Conservation (phyloP, 805 yeast species). For the Sugiyamaella qingdaonensis region DNA sequence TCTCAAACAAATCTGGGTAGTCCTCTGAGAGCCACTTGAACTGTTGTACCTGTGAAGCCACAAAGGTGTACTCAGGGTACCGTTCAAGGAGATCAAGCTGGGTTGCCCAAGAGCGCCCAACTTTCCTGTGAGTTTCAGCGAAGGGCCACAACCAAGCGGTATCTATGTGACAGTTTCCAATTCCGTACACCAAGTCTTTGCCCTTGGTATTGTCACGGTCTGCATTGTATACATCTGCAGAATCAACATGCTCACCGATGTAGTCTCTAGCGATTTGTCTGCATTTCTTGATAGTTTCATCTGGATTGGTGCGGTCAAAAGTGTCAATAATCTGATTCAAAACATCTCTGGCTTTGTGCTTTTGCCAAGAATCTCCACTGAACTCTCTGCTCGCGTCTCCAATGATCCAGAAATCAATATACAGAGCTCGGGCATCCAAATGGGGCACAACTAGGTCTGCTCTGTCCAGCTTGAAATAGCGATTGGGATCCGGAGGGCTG, state of each 20-base stretch:
- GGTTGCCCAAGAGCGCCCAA: constrained; percentile 93
- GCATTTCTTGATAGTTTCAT: constrained; percentile 53
- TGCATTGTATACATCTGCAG: constrained; percentile 54
- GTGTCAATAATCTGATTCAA: constrained; percentile 78
- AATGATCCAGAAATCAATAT: constrained; percentile 79
- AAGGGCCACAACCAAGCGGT: constrained; percentile 99
- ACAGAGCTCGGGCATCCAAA: constrained; percentile 69
- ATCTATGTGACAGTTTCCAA: constrained; percentile 96
- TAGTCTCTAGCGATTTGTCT: constrained; percentile 59
- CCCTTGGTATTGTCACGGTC: constrained; percentile 15
- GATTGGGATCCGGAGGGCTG: constrained; percentile 63
- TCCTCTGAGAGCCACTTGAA: constrained; percentile 86
- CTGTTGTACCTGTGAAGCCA: constrained; percentile 95
- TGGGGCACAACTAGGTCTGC: constrained; percentile 85
- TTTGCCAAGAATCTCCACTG: constrained; percentile 71
- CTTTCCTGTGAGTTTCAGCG: constrained; percentile 89
- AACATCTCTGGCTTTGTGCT: constrained; percentile 74
- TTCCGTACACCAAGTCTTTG: constrained; percentile 56
- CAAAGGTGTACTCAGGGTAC: constrained; percentile 91
- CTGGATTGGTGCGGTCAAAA: constrained; percentile 66
- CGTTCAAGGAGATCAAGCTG: constrained; percentile 79
- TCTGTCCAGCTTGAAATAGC: constrained; percentile 58
- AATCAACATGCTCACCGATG: constrained; percentile 63
- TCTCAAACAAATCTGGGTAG: constrained; percentile 73
- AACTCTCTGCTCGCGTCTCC: constrained; percentile 90